phyloP scores from a whole-genome alignment of 352 stramenopile species.

The Elongisporangium undulatum region DNA sequence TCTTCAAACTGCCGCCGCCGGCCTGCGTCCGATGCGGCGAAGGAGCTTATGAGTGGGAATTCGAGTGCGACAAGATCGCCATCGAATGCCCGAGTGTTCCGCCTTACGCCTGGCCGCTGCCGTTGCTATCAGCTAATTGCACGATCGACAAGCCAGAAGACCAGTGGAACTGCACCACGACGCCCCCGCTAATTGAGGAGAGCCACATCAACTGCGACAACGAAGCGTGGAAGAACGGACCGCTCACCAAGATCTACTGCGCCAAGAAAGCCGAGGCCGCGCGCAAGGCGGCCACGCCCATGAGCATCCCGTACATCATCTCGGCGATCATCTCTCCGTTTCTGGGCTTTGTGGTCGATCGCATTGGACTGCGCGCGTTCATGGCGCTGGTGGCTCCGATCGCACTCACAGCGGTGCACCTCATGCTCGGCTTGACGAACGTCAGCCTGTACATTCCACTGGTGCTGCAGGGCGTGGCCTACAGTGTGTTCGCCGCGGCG shows the following conservation, averaged over 20 bases:
- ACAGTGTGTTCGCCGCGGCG: constrained; percentile 90
- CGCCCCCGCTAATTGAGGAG: constrained; percentile 56
- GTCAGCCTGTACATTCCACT: constrained; percentile 82
- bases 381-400: constrained; percentile 75
- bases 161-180: constrained; percentile 50
- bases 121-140: constrained; percentile 64
- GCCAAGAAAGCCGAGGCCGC: constrained; percentile 55
- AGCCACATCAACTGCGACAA: constrained; percentile 78
- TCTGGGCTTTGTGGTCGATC: constrained; percentile 90
- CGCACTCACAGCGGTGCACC: constrained; percentile 80
- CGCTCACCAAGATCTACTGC: constrained; percentile 56
- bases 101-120: constrained; percentile 70
- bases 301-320: constrained; percentile 93
- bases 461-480: constrained; percentile 89
- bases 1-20: constrained; percentile 61
- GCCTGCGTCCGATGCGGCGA: constrained; percentile 50
- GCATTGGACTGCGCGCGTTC: constrained; percentile 77
- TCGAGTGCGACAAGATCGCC: constrained; percentile 49
- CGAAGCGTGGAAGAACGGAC: constrained; percentile 61
- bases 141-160: constrained; percentile 58
- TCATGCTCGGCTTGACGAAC: constrained; percentile 72
- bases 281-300: constrained; percentile 72
- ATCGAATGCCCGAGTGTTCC: constrained; percentile 53
- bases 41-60: constrained; percentile 41
- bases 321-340: constrained; percentile 87